Conservation (phyloP, 352 stramenopile species). For the Pythium monospermum region DNA sequence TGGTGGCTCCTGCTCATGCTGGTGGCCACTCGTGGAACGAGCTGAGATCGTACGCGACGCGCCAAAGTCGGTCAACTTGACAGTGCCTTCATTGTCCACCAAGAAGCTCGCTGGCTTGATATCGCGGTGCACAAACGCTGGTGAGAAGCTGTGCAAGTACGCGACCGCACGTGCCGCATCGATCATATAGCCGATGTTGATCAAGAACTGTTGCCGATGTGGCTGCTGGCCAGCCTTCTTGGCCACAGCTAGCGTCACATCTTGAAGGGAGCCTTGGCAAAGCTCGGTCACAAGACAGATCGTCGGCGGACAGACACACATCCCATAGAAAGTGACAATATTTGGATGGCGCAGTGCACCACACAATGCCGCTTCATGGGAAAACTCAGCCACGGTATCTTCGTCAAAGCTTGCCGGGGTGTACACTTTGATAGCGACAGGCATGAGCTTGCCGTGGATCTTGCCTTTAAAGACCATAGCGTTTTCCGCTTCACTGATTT, state of each 20-base stretch:
- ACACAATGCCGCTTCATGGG: constrained; percentile 40
- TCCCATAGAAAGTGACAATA: constrained; percentile 42
- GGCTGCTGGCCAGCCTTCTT: not conserved
- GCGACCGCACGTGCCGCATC: constrained; percentile 38
- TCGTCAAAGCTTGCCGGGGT: constrained; percentile 44
- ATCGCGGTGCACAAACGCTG: constrained; percentile 43
- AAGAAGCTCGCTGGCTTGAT: constrained; percentile 67
- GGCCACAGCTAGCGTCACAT: constrained; percentile 15
- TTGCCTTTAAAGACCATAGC: constrained; percentile 44
- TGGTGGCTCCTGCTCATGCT: constrained; percentile 9
- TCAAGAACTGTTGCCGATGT: constrained; percentile 26
- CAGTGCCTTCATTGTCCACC: constrained; percentile 25
- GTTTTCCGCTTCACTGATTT: constrained; percentile 35
- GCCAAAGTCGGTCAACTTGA: constrained; percentile 65
- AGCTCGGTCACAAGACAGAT: constrained; percentile 55
- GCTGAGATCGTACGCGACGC: constrained; percentile 29
- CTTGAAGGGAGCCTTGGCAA: constrained; percentile 37
- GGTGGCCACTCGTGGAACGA: constrained; percentile 4
- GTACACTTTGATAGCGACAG: constrained; percentile 60
- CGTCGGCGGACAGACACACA: constrained; percentile 47
- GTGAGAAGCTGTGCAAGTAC: constrained; percentile 48
- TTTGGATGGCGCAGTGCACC: constrained; percentile 38
- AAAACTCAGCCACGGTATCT: constrained; percentile 36
- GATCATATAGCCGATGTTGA: constrained; percentile 38
- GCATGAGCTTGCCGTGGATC: constrained; percentile 22